Conservation (phyloP, 1,139 yeast species). For the Cylindricascospora bacillispora region DNA sequence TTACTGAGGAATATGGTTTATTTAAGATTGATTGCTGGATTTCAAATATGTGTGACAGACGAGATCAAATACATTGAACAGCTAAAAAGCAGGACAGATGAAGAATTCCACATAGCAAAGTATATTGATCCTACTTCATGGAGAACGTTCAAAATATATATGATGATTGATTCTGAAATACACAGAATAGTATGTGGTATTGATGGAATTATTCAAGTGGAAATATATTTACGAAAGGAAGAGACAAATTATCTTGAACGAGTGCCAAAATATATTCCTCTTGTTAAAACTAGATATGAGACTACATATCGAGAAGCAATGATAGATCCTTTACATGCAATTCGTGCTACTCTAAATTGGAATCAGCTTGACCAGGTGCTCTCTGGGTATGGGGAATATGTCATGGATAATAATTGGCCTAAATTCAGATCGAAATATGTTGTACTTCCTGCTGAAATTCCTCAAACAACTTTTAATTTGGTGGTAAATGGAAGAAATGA, state of each 20-base stretch:
- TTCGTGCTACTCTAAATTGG: constrained; percentile 64
- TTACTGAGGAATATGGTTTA: constrained; percentile 82
- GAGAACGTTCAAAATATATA: constrained; percentile 49
- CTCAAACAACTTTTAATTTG: constrained; percentile 34
- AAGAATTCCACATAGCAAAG: constrained; percentile 19
- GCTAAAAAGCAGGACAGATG: constrained; percentile 28
- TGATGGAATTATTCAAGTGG: constrained; percentile 62
- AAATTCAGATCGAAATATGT: constrained; percentile 72
- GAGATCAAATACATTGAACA: constrained; percentile 53
- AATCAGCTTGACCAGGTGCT: constrained; percentile 77
- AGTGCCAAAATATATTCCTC: constrained; percentile 24
- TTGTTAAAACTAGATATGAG: constrained; percentile 70
- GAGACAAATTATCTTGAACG: constrained; percentile 22
- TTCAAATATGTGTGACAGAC: constrained; percentile 74
- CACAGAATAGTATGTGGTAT: constrained; percentile 69
- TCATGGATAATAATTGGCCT: constrained; percentile 39
- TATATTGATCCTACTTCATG: constrained; percentile 33
- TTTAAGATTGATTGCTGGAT: constrained; percentile 70
- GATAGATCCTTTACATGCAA: constrained; percentile 42
- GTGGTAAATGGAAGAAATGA: constrained; percentile 39
- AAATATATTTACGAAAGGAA: constrained; percentile 39
- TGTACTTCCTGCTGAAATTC: constrained; percentile 60
- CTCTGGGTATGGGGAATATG: constrained; percentile 78
- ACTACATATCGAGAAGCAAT: constrained; percentile 47
- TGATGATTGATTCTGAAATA: constrained; percentile 71